Base-by-base conservation (phyloP, 1,139 yeast genomes). In the Pichiaceae sp. region DNA sequence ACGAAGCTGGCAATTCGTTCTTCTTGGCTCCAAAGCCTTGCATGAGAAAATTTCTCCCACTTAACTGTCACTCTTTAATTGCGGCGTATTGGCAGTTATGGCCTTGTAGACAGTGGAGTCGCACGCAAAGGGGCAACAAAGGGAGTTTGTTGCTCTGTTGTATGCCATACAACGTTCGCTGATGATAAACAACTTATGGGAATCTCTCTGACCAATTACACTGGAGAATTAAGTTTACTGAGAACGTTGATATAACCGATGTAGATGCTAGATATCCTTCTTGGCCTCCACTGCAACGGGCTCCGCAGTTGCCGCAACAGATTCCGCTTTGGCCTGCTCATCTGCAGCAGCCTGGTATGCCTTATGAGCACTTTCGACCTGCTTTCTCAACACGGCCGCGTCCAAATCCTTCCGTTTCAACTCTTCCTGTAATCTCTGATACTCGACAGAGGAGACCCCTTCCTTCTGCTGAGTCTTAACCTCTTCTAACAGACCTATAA, bases 301-400 rank as follows among this genome's bases (percentile, higher is more conserved):
- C 24, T 21, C 24, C 7, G 7, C 24, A 7, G 7, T 21, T 7
- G 9, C 24, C 11, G 24, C 11, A 21, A 11, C 24, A 7, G 24
- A 21, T 7, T 21, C 11, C 11, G 24, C 24, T 11, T 21, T 21
- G 7, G 24, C 24, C 7, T 7, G 12, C 30, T 41, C 44, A 31
- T 57, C 59, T 29, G 59, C 59, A 29, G 72, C 63, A 27, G 57
- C 58, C 45, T 77, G 75, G 50, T 74, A 78, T 17, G 72, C 70
- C 17, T 52, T 58, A 53, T 74, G 80, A 43, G 75, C 57, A 3
- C 76, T 74, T 24, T 59, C 55, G 40, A 78, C 60, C 53, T 79
- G 86, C 42, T 64, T 68, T 49, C 67, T 68, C 50, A 79, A 57
- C 2, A 70, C 63, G 12, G 57, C 63, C 34, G 76, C 61, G 46